A percentile compares a stretch with the other conserved stretches of the same genome.
These are phyloP conservation scores for Bullera alba DNA, from an alignment of 768 basidiomycete species.

Conservation along the genomic window DNA sequence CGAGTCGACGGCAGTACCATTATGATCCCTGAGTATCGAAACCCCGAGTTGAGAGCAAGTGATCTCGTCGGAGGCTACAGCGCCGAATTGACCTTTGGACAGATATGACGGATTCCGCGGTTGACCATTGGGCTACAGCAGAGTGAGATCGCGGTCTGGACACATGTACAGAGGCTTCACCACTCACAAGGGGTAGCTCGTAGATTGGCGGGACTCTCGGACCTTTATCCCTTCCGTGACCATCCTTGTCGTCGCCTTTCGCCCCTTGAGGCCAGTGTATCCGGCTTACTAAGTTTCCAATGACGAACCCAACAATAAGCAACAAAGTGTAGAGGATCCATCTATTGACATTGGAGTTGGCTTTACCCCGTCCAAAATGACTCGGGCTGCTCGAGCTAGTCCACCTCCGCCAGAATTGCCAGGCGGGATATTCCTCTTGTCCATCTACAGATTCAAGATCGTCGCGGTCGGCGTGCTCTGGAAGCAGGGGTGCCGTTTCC, in stretches of 20 bases:
- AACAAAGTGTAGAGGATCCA: slow-evolving; percentile 3
- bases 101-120: slow-evolving; percentile 56
- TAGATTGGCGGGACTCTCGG: slow-evolving; percentile 37
- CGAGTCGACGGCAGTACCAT: slow-evolving; percentile 88
- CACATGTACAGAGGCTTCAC: neutral
- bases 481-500: too few relatives aligned
- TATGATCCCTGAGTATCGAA: slow-evolving; percentile 59
- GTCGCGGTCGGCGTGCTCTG: too few relatives aligned
- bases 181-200: slow-evolving; percentile 29
- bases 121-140: slow-evolving; percentile 34
- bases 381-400: too few relatives aligned
- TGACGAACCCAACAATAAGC: slow-evolving; percentile 4
- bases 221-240: slow-evolving; percentile 9
- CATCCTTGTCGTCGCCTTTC: neutral
- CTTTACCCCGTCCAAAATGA: too few relatives aligned
- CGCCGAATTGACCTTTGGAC: slow-evolving; percentile 63
- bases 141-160: neutral
- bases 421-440: too few relatives aligned
- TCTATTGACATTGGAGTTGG: too few relatives aligned
- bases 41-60: slow-evolving; percentile 82
- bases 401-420: too few relatives aligned
- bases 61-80: slow-evolving; percentile 82
- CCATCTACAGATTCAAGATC: too few relatives aligned
- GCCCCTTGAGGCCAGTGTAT: neutral
- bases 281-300: neutral